Percentiles rank a stretch among this genome's conserved stretches.
Conservation (phyloP, 768 basidiomycete species). For the Lactarius quietus region DNA sequence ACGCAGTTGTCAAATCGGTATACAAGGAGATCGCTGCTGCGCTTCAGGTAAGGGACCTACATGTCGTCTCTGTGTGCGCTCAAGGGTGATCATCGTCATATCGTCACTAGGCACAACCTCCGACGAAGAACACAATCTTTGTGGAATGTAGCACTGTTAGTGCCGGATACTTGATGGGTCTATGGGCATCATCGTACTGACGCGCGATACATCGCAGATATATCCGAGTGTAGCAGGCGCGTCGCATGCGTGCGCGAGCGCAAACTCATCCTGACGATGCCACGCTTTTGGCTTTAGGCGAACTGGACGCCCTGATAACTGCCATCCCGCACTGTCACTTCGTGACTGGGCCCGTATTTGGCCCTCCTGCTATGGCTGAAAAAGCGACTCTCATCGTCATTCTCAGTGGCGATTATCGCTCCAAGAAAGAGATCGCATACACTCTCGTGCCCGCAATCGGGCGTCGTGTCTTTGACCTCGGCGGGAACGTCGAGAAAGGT, state of each 20-base stretch:
- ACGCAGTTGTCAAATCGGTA: slow-evolving; percentile 61
- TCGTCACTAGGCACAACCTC: slow-evolving; percentile 32
- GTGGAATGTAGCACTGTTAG: slow-evolving; percentile 82
- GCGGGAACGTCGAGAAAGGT: slow-evolving; percentile 84
- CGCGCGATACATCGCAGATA: slow-evolving; percentile 37
- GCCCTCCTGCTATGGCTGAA: slow-evolving; percentile 63
- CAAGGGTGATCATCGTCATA: neutral
- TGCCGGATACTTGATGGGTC: slow-evolving; percentile 20
- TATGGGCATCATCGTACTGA: slow-evolving; percentile 1
- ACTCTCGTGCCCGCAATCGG: slow-evolving; percentile 78
- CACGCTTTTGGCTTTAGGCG: slow-evolving; percentile 37
- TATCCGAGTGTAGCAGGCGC: slow-evolving; percentile 51
- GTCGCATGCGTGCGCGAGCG: neutral
- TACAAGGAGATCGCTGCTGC: slow-evolving; percentile 59
- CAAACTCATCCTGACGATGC: slow-evolving; percentile 3
- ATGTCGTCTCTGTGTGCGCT: neutral
- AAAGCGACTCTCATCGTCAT: slow-evolving; percentile 63
- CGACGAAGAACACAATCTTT: slow-evolving; percentile 63
- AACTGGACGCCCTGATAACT: slow-evolving; percentile 67
- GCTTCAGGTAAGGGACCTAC: slow-evolving; percentile 44
- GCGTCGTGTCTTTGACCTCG: slow-evolving; percentile 74
- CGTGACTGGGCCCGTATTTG: slow-evolving; percentile 77
- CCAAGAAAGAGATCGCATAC: slow-evolving; percentile 77
- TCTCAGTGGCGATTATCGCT: slow-evolving; percentile 77
- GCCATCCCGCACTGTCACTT: slow-evolving; percentile 55